These are phyloP conservation scores for Xanthoparmelia taractica DNA, from an alignment of 495 filamentous ascomycete species.

Conservation along the genomic window DNA sequence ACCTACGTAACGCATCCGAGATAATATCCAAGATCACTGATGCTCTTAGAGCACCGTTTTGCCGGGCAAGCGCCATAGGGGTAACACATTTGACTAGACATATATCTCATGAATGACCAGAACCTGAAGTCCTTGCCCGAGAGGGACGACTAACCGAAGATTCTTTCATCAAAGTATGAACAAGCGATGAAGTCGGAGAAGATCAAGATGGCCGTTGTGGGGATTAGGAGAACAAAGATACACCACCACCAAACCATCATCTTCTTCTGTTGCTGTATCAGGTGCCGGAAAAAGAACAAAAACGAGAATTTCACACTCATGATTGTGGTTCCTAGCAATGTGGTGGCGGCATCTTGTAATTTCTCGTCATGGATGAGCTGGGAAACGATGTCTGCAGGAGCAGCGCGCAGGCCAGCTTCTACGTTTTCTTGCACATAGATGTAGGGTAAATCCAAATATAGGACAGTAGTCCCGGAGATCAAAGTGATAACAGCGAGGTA, in stretches of 20 bases:
- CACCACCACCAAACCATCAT: slow-evolving; percentile 23
- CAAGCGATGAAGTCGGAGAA: slow-evolving; percentile 20
- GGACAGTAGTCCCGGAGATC: slow-evolving; percentile 10
- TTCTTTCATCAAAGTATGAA: slow-evolving; percentile 18
- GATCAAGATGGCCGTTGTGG: slow-evolving; percentile 14
- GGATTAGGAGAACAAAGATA: slow-evolving; percentile 14
- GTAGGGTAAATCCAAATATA: slow-evolving; percentile 21
- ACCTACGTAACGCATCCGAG: slow-evolving; percentile 19
- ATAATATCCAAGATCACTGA: slow-evolving; percentile 18
- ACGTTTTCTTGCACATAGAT: slow-evolving; percentile 21
- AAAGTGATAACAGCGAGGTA: slow-evolving; percentile 14
- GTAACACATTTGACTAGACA: slow-evolving; percentile 18
- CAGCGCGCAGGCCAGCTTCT: slow-evolving; percentile 12
- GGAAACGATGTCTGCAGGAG: slow-evolving; percentile 14
- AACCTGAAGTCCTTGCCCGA: neutral
- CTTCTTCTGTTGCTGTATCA: slow-evolving; percentile 13
- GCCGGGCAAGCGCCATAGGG: slow-evolving; percentile 8
- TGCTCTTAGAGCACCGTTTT: slow-evolving; percentile 17
- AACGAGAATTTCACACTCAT: slow-evolving; percentile 21
- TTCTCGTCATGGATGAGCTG: slow-evolving; percentile 16
- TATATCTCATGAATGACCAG: neutral
- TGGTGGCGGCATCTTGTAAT: slow-evolving; percentile 12
- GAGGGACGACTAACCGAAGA: slow-evolving; percentile 11
- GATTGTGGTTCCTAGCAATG: slow-evolving; percentile 11
- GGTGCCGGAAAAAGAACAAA: slow-evolving; percentile 18